Evolutionary conservation across 805 yeast species (phyloP).

Genomic region (Yueomyces sinensis): DNA sequence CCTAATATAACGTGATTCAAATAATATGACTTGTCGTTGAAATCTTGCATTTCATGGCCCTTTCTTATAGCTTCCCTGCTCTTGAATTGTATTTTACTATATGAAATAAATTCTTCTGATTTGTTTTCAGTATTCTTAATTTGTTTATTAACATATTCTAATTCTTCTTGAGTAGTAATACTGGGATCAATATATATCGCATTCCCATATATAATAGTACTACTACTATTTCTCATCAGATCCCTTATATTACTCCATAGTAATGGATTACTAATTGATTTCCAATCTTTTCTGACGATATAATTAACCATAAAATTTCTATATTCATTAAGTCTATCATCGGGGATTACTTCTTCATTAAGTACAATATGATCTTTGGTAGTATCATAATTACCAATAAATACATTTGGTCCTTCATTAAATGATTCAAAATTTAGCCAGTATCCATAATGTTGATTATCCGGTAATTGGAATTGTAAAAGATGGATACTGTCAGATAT

Average conservation of each 20-base stretch:
- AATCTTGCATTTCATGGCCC: conserved; percentile 35
- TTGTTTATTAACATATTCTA: conserved; percentile 5
- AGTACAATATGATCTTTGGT: neutral
- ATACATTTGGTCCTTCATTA: conserved; percentile 4
- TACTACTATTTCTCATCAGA: conserved; percentile 7
- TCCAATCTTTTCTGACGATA: conserved; percentile 5
- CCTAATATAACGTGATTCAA: conserved; percentile 24
- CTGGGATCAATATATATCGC: conserved; percentile 17
- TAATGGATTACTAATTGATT: conserved; percentile 1
- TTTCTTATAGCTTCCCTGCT: conserved; percentile 18
- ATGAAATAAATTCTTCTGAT: conserved; percentile 7
- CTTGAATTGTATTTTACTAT: conserved; percentile 18
- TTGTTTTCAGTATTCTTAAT: conserved; percentile 1
- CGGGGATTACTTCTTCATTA: neutral
- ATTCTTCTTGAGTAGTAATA: conserved; percentile 18
- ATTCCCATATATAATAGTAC: conserved; percentile 7
- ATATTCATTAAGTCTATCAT: conserved; percentile 3
- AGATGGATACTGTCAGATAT: conserved; percentile 15
- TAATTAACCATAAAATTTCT: conserved; percentile 8
- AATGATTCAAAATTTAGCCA: conserved; percentile 12
- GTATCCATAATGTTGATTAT: conserved; percentile 18
- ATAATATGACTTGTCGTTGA: conserved; percentile 52
- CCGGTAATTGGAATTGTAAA: conserved; percentile 12
- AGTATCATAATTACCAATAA: conserved; percentile 6
- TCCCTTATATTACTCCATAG: neutral